These are phyloP conservation scores for Dioszegia aurantiaca DNA, from an alignment of 768 basidiomycete species.

Conservation along the genomic window DNA sequence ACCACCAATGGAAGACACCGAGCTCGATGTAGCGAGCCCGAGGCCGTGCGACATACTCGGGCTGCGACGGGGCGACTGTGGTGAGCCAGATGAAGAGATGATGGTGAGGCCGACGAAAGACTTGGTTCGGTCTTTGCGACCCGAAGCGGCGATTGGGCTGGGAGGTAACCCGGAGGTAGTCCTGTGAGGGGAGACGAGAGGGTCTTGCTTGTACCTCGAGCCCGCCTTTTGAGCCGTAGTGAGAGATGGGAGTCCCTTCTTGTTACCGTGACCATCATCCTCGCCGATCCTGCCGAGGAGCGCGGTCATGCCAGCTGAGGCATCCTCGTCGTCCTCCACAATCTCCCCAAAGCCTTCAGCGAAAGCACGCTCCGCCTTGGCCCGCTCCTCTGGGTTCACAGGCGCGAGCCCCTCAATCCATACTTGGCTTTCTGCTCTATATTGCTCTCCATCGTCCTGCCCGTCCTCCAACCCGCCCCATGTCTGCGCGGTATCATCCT, in stretches of 20 bases:
- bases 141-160: no score
- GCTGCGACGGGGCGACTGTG: neutral
- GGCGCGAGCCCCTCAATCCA: conserved; percentile 47
- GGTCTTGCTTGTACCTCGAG: conserved; percentile 5
- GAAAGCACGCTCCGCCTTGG: conserved; percentile 21
- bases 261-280: conserved; percentile 25
- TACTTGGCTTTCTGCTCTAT: conserved; percentile 27
- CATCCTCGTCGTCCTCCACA: conserved; percentile 38
- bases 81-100: conserved; percentile 28
- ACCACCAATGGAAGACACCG: conserved; percentile 2
- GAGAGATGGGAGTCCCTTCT: neutral
- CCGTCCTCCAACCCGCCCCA: conserved; percentile 43
- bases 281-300: conserved; percentile 43
- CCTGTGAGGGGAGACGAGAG: conserved; percentile 5
- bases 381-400: conserved; percentile 26
- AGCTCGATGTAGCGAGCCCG: conserved; percentile 16
- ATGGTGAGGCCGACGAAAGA: conserved; percentile 51
- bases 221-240: conserved; percentile 9
- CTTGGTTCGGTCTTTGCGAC: conserved; percentile 27
- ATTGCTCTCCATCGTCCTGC: conserved; percentile 34
- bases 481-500: conserved; percentile 48
- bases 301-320: conserved; percentile 43
- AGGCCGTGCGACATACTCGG: conserved; percentile 1
- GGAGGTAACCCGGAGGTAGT: conserved; percentile 1
- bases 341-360: conserved; percentile 33